These are phyloP conservation scores for Cytospora paraplurivora DNA, from an alignment of 2,329 filamentous ascomycete species.

Conservation along the genomic window DNA sequence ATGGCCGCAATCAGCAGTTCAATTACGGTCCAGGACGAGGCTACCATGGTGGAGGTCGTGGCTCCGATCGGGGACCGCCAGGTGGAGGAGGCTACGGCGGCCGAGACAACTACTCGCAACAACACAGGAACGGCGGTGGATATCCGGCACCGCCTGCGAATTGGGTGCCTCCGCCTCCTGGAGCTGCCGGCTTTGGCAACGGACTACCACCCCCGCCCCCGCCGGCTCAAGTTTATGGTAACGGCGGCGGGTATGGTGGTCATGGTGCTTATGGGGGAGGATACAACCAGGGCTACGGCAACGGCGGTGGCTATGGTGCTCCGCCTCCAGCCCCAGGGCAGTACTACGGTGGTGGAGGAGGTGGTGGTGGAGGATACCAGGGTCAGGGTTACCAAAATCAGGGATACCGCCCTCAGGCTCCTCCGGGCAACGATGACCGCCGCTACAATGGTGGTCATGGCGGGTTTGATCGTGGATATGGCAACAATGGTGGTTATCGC, in stretches of 20 bases:
- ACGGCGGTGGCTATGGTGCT: conserved; percentile 23
- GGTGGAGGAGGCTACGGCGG: conserved; percentile 24
- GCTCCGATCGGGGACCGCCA: conserved; percentile 18
- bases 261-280: conserved; percentile 19
- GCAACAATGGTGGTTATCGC: conserved; percentile 25
- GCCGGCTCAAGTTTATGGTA: conserved; percentile 35
- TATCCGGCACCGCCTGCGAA: conserved; percentile 36
- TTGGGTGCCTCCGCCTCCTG: conserved; percentile 50
- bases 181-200: conserved; percentile 45
- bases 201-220: conserved; percentile 51
- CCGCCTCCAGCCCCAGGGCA: conserved; percentile 22
- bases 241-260: conserved; percentile 26
- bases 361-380: conserved; percentile 4
- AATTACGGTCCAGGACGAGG: conserved; percentile 49
- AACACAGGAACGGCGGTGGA: conserved; percentile 25
- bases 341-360: conserved; percentile 18
- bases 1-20: conserved; percentile 50
- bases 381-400: conserved; percentile 22
- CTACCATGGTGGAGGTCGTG: conserved; percentile 27
- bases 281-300: conserved; percentile 24
- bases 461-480: conserved; percentile 23
- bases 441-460: conserved; percentile 24
- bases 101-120: conserved; percentile 28
- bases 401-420: conserved; percentile 21
- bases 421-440: conserved; percentile 23